phyloP scores from a whole-genome alignment of 23 red algal genomes.

The Gracilaria gracilis region DNA sequence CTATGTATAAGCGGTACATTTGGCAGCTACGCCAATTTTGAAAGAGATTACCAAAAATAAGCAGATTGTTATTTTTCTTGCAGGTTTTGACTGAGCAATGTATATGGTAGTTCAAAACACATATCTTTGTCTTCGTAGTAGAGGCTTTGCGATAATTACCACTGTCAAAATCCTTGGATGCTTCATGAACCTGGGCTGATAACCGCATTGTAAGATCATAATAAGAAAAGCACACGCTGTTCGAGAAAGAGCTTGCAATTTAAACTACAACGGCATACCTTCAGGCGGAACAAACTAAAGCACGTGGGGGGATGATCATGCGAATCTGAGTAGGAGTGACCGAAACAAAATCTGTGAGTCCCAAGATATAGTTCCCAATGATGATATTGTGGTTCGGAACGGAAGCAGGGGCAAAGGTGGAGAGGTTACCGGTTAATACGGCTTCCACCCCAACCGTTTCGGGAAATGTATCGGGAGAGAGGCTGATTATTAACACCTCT shows the following conservation, averaged over 20 bases:
- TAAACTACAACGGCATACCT: slow-evolving; percentile 43
- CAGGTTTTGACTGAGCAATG: no score
- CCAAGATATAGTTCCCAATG: slow-evolving; percentile 18
- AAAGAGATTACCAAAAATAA: no score
- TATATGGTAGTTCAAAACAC: no score
- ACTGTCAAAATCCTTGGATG: slow-evolving; percentile 38
- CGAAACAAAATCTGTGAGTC: background rate
- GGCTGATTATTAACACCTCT: slow-evolving; percentile 20
- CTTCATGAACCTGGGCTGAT: slow-evolving; percentile 31
- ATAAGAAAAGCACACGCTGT: slow-evolving; percentile 40
- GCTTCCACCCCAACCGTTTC: slow-evolving; percentile 43
- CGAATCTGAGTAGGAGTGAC: slow-evolving; percentile 25
- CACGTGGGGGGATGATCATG: slow-evolving; percentile 22
- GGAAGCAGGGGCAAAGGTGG: background rate
- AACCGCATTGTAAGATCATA: background rate
- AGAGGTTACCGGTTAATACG: slow-evolving; percentile 43
- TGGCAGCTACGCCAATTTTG: no score
- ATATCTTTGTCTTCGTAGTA: no score
- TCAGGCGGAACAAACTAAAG: slow-evolving; percentile 30
- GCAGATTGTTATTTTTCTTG: no score
- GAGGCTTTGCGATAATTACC: no score
- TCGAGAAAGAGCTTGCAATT: slow-evolving; percentile 38
- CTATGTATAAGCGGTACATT: no score
- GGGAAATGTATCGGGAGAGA: slow-evolving; percentile 28
- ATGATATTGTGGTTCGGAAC: slow-evolving; percentile 26